Percentiles rank a stretch among this genome's conserved stretches.
phyloP scores from a whole-genome alignment of 2,329 filamentous ascomycete genomes.

The Polytolypa hystricis region DNA sequence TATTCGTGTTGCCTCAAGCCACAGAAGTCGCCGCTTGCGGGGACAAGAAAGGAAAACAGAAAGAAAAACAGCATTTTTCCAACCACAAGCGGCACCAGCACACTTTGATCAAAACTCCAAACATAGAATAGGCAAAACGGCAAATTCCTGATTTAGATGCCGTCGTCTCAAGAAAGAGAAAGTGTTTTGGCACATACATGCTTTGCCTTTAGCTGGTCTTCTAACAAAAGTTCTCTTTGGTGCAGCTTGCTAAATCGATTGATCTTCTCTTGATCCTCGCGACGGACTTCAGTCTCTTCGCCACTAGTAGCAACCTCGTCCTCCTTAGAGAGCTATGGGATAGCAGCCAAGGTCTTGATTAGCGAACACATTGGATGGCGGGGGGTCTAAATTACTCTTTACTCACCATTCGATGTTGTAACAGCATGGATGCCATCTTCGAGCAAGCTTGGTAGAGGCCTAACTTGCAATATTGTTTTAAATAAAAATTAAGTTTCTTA shows the following conservation, averaged over 20 bases:
- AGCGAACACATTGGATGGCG: too few species aligned
- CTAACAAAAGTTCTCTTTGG: slow-evolving; percentile 65
- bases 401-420: slow-evolving; percentile 6
- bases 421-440: not conserved
- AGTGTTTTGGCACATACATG: slow-evolving; percentile 46
- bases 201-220: slow-evolving; percentile 71
- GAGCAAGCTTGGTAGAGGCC: too few species aligned
- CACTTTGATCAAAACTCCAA: too few species aligned
- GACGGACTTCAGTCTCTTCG: slow-evolving; percentile 84
- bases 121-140: too few species aligned
- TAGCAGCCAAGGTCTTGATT: not conserved
- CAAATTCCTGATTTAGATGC: too few species aligned
- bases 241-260: slow-evolving; percentile 94
- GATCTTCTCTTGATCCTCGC: slow-evolving; percentile 98
- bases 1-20: too few species aligned
- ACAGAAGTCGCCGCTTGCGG: not conserved
- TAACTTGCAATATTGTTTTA: too few species aligned
- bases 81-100: too few species aligned
- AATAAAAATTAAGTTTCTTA: too few species aligned
- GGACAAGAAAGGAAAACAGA: not conserved
- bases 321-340: slow-evolving; percentile 71
- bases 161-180: too few species aligned
- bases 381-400: too few species aligned
- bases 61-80: too few species aligned
- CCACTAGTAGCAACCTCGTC: slow-evolving; percentile 64